Evolutionary conservation across 345 rosid species (phyloP), one percentile per base, ranked within the genome.

Genomic region (Triadica sebifera): DNA sequence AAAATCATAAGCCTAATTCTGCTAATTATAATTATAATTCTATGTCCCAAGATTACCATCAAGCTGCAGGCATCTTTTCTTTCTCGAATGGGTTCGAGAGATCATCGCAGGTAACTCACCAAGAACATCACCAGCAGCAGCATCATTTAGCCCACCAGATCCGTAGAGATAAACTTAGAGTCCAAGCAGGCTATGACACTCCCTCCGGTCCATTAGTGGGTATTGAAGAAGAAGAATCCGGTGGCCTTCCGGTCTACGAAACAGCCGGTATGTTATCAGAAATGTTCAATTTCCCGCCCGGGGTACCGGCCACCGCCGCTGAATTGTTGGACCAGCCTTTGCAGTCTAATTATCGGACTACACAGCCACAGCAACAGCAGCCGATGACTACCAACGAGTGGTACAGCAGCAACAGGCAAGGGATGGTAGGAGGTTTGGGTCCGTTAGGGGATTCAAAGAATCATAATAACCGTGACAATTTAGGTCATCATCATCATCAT

Each of bases 261-360:
- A 81, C 88, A 1, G 88, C 90, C 72, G 98, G 98, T 24, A 95
- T 95, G 93, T 79, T 92, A 80, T 95, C 99, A 2, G 98, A 95
- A 78, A 95, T 91, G 98, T 95, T 95, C 85, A 91, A 85, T 85
- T 92, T 89, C 69, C 83, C 93, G 29, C 52, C 91, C 5, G 85
- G 84, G 8, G 84, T 79, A 5, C 79, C 84, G 8, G 78, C 80
- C 8, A 79, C 88, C 8, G 70, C 86, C 20, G 65, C 70, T n/a
- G 83, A 76, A 56, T 67, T 83, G 56, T 43, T 79, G 51, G 81
- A 84, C 58, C 86, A 83, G 63, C 81, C 70, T 20, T 20, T 75
- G 19, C 76, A 67, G 22, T 37, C 85, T 19, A 66, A 63, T 38
- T 78, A 75, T 63, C 79, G 79, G 60, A 39, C 67, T 11, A 69